These are phyloP conservation scores for Byssothecium circinans DNA, from an alignment of 2,329 filamentous ascomycete species.

Conservation along the genomic window DNA sequence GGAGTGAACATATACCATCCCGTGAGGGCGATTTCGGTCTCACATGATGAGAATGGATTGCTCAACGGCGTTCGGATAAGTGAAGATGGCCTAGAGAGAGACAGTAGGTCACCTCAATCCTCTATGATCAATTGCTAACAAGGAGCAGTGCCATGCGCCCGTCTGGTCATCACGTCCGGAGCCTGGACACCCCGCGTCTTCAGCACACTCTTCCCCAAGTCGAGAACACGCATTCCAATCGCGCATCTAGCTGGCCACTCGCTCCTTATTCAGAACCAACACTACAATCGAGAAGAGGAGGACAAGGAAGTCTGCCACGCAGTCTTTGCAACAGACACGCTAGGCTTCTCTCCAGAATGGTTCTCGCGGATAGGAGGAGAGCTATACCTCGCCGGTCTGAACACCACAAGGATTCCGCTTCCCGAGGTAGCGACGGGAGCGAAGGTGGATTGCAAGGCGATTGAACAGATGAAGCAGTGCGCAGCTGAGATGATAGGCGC, in stretches of 20 bases:
- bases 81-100: constrained; percentile 49
- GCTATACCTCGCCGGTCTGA: constrained; percentile 74
- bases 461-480: constrained; percentile 55
- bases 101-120: constrained; percentile 29
- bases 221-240: constrained; percentile 58
- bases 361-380: constrained; percentile 68
- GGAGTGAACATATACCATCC: constrained; percentile 70
- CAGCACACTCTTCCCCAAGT: constrained; percentile 62
- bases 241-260: constrained; percentile 70
- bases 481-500: constrained; percentile 54
- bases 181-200: constrained; percentile 73
- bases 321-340: constrained; percentile 64
- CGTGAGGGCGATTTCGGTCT: constrained; percentile 57
- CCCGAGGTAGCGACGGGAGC: constrained; percentile 59
- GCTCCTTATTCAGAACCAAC: constrained; percentile 65
- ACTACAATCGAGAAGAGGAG: constrained; percentile 50
- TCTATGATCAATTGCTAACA: constrained; percentile 14
- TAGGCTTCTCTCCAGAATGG: constrained; percentile 68
- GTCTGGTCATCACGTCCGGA: constrained; percentile 68
- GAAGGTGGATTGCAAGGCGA: constrained; percentile 50
- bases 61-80: constrained; percentile 58
- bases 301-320: constrained; percentile 62
- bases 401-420: constrained; percentile 62
- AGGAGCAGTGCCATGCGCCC: constrained; percentile 60
- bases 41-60: constrained; percentile 53